These are phyloP conservation scores for Apiospora sp. DNA, from an alignment of 2,329 filamentous ascomycete genomes.

Conservation along the genomic window DNA sequence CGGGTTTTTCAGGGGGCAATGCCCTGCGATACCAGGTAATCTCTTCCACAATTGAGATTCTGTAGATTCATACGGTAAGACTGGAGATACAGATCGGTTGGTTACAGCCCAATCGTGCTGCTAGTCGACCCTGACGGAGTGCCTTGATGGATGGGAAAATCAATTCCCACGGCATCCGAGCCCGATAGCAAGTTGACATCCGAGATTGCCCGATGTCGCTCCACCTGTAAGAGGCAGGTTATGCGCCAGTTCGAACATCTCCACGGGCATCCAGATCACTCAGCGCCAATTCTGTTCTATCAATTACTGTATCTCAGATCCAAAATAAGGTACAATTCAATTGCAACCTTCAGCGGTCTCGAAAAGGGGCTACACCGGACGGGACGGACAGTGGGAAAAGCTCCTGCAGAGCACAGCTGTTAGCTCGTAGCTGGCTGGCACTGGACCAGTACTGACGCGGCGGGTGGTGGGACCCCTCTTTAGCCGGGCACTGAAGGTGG, in stretches of 20 bases:
- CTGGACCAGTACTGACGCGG: neutral
- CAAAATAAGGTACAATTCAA: slow-evolving; percentile 12
- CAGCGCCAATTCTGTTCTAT: neutral
- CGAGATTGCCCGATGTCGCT: slow-evolving; percentile 11
- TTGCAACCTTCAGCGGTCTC: neutral
- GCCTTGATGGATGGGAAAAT: neutral
- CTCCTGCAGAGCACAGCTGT: neutral
- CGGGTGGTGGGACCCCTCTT: slow-evolving; percentile 4
- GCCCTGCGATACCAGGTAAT: neutral
- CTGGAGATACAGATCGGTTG: neutral
- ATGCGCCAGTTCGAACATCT: neutral
- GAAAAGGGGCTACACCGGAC: neutral
- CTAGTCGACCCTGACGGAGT: neutral
- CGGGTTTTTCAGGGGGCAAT: neutral
- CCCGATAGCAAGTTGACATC: neutral
- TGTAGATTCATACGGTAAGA: neutral
- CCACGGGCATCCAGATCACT: neutral
- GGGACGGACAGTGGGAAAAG: neutral
- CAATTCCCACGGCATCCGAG: neutral
- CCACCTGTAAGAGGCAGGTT: neutral
- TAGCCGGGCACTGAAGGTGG: slow-evolving; percentile 18
- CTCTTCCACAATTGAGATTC: neutral
- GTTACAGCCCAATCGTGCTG: neutral
- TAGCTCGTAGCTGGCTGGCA: neutral
- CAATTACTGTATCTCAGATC: neutral